Evolutionary conservation across 768 basidiomycete genomes (phyloP).

Genomic region (Kwoniella sp.): DNA sequence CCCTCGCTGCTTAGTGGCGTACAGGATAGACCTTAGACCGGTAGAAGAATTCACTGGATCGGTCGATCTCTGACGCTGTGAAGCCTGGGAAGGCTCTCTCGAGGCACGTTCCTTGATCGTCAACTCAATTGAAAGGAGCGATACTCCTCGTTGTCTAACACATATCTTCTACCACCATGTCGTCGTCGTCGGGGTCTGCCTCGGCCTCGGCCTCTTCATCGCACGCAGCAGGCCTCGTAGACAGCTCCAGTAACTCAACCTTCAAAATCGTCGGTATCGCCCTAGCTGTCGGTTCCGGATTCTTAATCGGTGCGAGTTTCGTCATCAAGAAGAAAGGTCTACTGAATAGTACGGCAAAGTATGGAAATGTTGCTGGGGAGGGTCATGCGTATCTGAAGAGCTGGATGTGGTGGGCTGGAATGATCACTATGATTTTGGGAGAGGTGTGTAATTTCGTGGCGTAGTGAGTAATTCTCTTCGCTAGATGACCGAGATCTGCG

Average conservation of each 20-base stretch:
- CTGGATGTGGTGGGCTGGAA: constrained; percentile 88
- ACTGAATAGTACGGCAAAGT: constrained; percentile 59
- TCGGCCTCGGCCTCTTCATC: constrained; percentile 45
- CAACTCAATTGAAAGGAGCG: too few species aligned
- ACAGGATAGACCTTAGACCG: too few species aligned
- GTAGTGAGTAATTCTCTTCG: constrained; percentile 45
- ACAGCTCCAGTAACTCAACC: constrained; percentile 36
- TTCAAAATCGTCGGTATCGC: constrained; percentile 59
- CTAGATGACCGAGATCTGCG: background rate
- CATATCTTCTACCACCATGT: constrained; percentile 17
- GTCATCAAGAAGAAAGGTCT: constrained; percentile 98
- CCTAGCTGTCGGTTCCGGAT: constrained; percentile 65
- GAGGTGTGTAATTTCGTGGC: constrained; percentile 56
- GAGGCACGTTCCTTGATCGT: too few species aligned
- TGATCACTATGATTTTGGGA: constrained; percentile 93
- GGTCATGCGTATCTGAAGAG: constrained; percentile 95
- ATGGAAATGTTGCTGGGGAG: constrained; percentile 65
- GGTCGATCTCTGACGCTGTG: too few species aligned
- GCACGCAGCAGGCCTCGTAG: constrained; percentile 19
- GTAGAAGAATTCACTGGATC: too few species aligned
- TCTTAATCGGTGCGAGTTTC: constrained; percentile 86
- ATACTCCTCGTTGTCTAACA: background rate
- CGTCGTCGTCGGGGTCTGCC: constrained; percentile 21
- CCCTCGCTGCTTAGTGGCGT: too few species aligned
- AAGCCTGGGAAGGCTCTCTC: too few species aligned